Percentiles rank a stretch among this genome's conserved stretches.
phyloP scores from a whole-genome alignment of 75 land plant species.

The Pseudotsuga menziesii region DNA sequence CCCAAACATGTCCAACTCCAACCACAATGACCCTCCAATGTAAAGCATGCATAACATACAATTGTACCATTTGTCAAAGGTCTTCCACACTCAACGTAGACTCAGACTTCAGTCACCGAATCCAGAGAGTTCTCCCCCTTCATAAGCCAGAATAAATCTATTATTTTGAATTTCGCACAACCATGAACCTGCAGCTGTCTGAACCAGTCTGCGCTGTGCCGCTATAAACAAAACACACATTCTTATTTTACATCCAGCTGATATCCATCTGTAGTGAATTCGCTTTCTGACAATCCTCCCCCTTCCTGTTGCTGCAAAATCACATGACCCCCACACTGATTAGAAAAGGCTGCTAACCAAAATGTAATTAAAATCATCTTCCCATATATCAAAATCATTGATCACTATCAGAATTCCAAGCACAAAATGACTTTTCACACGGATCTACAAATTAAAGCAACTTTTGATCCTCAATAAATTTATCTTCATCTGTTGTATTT shows the following conservation, averaged over 20 bases:
- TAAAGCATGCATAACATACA: conserved; percentile 1
- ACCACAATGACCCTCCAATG: neutral
- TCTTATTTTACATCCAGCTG: conserved; percentile 27
- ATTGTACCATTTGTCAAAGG: neutral
- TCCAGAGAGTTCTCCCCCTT: neutral
- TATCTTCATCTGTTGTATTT: neutral
- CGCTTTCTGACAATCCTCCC: conserved; percentile 23
- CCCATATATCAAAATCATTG: neutral
- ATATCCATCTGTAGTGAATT: conserved; percentile 43
- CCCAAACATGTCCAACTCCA: neutral
- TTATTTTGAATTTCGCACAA: neutral
- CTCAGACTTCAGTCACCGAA: neutral
- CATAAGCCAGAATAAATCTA: neutral
- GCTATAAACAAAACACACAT: neutral
- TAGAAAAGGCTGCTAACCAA: neutral
- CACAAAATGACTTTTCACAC: neutral
- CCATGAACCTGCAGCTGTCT: neutral
- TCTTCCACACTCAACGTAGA: neutral
- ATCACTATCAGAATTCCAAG: neutral
- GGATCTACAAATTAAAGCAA: neutral
- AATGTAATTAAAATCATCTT: neutral
- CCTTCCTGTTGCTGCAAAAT: conserved; percentile 38
- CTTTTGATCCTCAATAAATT: neutral
- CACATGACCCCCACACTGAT: neutral
- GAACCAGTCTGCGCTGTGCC: neutral